Evolutionary conservation across 106 monocot species (phyloP).

Genomic region (Dioscorea alata): DNA sequence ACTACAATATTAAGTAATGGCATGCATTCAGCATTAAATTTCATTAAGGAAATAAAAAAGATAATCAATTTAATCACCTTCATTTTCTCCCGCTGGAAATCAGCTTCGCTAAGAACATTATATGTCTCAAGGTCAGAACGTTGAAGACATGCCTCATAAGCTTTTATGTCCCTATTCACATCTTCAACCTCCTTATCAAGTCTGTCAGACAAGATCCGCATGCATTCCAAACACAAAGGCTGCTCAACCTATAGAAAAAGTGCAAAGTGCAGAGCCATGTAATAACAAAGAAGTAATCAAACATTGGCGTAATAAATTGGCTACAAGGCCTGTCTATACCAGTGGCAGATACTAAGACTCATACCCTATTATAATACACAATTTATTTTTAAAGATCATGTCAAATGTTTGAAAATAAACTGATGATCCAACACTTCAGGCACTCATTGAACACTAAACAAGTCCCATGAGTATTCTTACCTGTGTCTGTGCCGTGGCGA

Average conservation of each 20-base stretch:
- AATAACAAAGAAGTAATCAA: neutral
- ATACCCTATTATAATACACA: too few species aligned
- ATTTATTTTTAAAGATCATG: too few species aligned
- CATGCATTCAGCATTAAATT: too few species aligned
- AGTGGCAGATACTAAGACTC: too few species aligned
- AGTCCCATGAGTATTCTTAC: conserved; percentile 15
- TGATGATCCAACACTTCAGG: too few species aligned
- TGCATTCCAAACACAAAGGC: conserved; percentile 93
- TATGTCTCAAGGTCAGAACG: conserved; percentile 49
- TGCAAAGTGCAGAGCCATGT: neutral
- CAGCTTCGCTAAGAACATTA: conserved; percentile 66
- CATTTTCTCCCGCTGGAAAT: conserved; percentile 77
- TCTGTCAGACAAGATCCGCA: conserved; percentile 83
- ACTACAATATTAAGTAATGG: too few species aligned
- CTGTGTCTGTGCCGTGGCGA: conserved; percentile 82
- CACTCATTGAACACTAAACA: neutral
- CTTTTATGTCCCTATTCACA: conserved; percentile 85
- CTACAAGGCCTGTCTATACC: neutral
- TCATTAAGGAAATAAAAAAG: too few species aligned
- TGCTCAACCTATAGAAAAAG: conserved; percentile 71
- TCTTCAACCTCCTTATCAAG: conserved; percentile 94
- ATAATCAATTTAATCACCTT: conserved; percentile 40
- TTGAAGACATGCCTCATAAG: conserved; percentile 81
- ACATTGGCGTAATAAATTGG: neutral
- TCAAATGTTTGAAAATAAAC: too few species aligned